These are phyloP conservation scores for Tylopilus subfusipes DNA, from an alignment of 768 basidiomycete genomes.

Conservation along the genomic window DNA sequence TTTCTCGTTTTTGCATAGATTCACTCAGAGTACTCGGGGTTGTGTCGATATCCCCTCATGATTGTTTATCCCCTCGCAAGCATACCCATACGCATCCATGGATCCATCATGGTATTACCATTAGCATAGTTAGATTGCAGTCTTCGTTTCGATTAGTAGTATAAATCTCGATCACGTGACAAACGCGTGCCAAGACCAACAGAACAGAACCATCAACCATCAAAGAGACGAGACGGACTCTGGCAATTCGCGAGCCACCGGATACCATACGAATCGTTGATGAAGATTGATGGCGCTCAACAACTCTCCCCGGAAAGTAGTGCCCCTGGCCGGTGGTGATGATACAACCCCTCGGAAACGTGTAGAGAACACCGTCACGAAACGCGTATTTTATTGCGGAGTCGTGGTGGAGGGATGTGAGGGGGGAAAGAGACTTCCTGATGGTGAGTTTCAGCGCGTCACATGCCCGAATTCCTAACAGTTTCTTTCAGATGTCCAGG, in stretches of 20 bases:
- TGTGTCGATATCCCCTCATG: slow-evolving; percentile 10
- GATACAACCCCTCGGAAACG: slow-evolving; percentile 46
- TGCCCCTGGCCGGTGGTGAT: slow-evolving; percentile 71
- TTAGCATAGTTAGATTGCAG: slow-evolving; percentile 13
- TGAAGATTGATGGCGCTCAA: slow-evolving; percentile 54
- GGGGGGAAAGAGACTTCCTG: slow-evolving; percentile 61
- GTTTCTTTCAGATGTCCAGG: slow-evolving; percentile 61
- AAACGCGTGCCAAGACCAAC: slow-evolving; percentile 12
- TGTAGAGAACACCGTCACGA: slow-evolving; percentile 47
- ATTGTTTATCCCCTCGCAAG: slow-evolving; percentile 10
- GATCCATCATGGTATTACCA: slow-evolving; percentile 6
- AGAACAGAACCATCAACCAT: no score
- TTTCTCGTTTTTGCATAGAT: slow-evolving; percentile 35
- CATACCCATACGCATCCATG: slow-evolving; percentile 18
- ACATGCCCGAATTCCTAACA: slow-evolving; percentile 7
- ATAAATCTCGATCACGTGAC: slow-evolving; percentile 27
- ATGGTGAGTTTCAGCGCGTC: slow-evolving; percentile 43
- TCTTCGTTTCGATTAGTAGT: slow-evolving; percentile 4
- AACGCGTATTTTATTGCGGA: slow-evolving; percentile 84
- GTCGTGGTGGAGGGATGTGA: slow-evolving; percentile 86
- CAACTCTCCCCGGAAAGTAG: slow-evolving; percentile 67
- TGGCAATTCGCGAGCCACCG: background rate
- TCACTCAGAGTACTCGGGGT: slow-evolving; percentile 22
- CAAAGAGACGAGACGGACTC: background rate
- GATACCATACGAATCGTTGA: slow-evolving; percentile 11